phyloP scores from a whole-genome alignment of 345 rosid species.

The Populus pruinosa region DNA sequence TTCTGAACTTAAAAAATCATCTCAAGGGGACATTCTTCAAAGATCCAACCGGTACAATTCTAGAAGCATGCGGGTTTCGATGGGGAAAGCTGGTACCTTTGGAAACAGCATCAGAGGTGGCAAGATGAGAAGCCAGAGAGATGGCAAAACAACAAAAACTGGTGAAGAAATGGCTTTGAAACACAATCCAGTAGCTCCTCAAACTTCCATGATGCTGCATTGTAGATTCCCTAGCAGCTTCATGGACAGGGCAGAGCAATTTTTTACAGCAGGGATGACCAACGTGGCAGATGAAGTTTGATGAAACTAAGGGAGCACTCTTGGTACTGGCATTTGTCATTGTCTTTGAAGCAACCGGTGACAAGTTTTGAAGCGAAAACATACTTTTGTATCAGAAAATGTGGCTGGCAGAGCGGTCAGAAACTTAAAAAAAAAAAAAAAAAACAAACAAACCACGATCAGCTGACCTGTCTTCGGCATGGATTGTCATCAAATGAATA shows the following conservation, averaged over 20 bases:
- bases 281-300: constrained; percentile 7
- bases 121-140: constrained; percentile 52
- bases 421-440: not conserved
- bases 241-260: constrained; percentile 57
- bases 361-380: too few species aligned
- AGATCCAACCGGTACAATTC: constrained; percentile 36
- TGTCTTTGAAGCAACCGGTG: not conserved
- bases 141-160: constrained; percentile 39
- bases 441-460: too few species aligned
- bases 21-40: constrained; percentile 32
- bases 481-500: too few species aligned
- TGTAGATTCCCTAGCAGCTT: constrained; percentile 54
- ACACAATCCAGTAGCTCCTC: constrained; percentile 30
- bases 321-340: not conserved
- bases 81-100: constrained; percentile 28
- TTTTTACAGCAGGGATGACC: constrained; percentile 42
- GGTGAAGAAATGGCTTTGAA: constrained; percentile 42
- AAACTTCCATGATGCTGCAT: constrained; percentile 44
- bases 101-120: constrained; percentile 41
- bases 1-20: constrained; percentile 37
- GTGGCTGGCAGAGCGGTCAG: too few species aligned
- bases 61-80: constrained; percentile 27
- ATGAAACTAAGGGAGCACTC: not conserved
- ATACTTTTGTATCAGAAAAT: not conserved
- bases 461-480: too few species aligned